A percentile compares a stretch with the other conserved stretches of the same genome.
Evolutionary conservation across 2,329 filamentous ascomycete genomes (phyloP).

Genomic region (Ceratocystis papillata): DNA sequence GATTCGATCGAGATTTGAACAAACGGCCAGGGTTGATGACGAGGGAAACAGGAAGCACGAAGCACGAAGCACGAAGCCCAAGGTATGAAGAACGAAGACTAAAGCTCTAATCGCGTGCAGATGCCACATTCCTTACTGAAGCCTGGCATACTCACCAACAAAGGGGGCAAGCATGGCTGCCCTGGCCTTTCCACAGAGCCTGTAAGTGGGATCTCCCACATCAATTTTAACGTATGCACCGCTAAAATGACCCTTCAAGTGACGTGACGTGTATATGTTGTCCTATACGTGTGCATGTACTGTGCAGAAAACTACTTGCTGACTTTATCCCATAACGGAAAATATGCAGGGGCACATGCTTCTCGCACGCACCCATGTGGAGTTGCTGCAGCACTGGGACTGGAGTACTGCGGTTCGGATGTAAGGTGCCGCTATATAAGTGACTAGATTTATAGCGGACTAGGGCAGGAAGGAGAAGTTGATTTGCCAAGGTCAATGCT

Average conservation of each 20-base stretch:
- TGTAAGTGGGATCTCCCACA: too few relatives aligned
- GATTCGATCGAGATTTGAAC: neutral
- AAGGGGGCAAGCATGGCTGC: too few relatives aligned
- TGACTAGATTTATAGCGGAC: neutral
- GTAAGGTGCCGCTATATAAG: neutral
- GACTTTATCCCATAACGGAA: neutral
- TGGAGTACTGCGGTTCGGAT: neutral
- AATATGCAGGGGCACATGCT: conserved; percentile 1
- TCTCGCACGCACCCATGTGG: neutral
- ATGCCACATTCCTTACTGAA: too few relatives aligned
- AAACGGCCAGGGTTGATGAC: neutral
- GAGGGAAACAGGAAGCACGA: neutral
- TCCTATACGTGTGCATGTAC: too few relatives aligned
- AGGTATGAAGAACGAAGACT: too few relatives aligned
- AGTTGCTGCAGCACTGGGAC: neutral
- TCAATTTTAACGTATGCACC: too few relatives aligned
- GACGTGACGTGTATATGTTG: too few relatives aligned
- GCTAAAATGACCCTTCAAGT: too few relatives aligned
- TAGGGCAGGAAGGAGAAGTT: neutral
- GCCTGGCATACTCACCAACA: too few relatives aligned
- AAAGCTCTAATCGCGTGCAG: too few relatives aligned
- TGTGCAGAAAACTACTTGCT: too few relatives aligned
- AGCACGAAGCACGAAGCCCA: neutral
- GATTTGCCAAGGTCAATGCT: conserved; percentile 11
- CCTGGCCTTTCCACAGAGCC: too few relatives aligned